Evolutionary conservation across 2,329 filamentous ascomycete genomes (phyloP), one percentile per base, ranked within the genome.

Genomic region (Hypoxylon sp.): DNA sequence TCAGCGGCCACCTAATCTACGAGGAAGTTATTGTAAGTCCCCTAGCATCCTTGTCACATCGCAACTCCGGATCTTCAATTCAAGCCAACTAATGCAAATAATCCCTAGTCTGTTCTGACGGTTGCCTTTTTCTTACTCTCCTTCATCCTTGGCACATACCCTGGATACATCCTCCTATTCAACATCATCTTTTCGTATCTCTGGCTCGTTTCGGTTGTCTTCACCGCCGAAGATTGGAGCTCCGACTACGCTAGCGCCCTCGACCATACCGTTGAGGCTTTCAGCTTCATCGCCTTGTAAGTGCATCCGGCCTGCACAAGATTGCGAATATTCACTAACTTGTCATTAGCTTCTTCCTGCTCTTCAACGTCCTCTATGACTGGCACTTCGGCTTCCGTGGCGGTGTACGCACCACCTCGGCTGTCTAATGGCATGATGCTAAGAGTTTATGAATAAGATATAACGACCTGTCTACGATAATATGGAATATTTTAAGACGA

Each of bases 161-260:
- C 73, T 0, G 73, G 75, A 31, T 75, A 73, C 39, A 46, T 75
- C 35, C 67, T 78, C 24, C 65, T 79, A 7, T 79, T 79, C 73
- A 79, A 79, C 72, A 70, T 79, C 58, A 75, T 79, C 55, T 79
- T 79, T 68, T 78, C 77, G 19, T 79, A 79, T 65, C 76, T 79
- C 10, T 79, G 78, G 78, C 69, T 79, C 10, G 78, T 78, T 47
- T 72, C 69, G 2, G 77, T 79, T 31, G 76, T 74, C 7, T 79
- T 79, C 48, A 72, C 75, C 10, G 77, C 77, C 21, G 63, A 69
- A 48, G 73, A 75, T 35, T 79, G 73, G 70, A 77, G 71, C 46
- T 55, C 70, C 62, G 69, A 74, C 37, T 62, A 69, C 15, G 69
- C 61, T 29, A 69, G 69, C 57, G 39, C 53, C 6, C 69, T 76